Base-by-base conservation (phyloP, 345 rosid genomes). In the Pistacia vera region DNA sequence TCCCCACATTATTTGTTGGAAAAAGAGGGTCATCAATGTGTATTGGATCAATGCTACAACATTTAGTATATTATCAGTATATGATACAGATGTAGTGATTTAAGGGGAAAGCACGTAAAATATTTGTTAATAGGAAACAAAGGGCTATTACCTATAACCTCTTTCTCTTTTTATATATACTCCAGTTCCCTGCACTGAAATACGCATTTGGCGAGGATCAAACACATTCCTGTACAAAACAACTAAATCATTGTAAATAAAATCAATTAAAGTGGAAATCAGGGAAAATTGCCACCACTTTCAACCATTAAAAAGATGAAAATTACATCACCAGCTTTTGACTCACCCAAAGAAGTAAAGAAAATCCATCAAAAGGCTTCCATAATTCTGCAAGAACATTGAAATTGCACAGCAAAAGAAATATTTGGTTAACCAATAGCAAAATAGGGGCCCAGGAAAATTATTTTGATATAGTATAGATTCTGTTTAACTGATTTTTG, bases 181-280 rank as follows among this genome's bases (percentile, higher is more conserved):
- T 66, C 99, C 99, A 86, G 89, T 87, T 80, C 99, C 99, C 78
- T 87, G 94, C 83, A 95, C 99, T 68, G 98, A 93, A 74, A 93
- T 86, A 68, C 97, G 94, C 90, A 95, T 93, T 82, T 88, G 96
- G 68, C 99, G 99, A 83, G 99, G 99, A 86, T 95, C 99, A 86
- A 95, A 95, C 73, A 95, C 92, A 80, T 95, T 92, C 83, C 99
- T 95, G 86, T 77, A 85, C 46, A 69, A 79, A 18, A 25, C 14
- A 56, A 77, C 16, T 48, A 55, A 18, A 0, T 65, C 1, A 7
- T 14, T 22, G 10, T 22, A 1, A 13, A 62, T 2, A 11, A 81
- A 49, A 68, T 63, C 63, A 41, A 7, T 8, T 41, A 41, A 56
- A 51, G 48, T 14, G 4, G 71, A 38, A 36, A 68, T 41, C 46